Evolutionary conservation across 257 asterid genomes (phyloP).

Genomic region (Rehmannia glutinosa): DNA sequence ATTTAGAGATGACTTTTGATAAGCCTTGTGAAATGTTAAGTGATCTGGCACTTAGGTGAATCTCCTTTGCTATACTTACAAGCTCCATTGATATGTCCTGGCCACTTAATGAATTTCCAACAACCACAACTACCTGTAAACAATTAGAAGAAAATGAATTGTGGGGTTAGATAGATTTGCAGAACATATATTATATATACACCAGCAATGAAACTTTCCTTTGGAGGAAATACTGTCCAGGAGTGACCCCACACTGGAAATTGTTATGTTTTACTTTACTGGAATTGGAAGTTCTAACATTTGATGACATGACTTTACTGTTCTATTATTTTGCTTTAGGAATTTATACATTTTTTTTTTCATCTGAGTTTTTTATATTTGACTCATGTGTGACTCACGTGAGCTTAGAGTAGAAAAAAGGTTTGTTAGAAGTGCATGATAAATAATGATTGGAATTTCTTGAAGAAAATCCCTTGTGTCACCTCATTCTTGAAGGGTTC

Average conservation of each 20-base stretch:
- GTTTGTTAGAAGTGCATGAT: neutral
- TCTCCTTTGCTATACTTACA: conserved; percentile 67
- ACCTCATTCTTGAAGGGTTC: conserved; percentile 80
- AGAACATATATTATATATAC: neutral
- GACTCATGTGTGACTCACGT: too few species aligned
- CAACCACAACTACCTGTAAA: conserved; percentile 75
- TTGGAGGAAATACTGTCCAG: conserved; percentile 20
- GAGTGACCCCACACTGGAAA: conserved; percentile 9
- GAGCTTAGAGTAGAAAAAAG: too few species aligned
- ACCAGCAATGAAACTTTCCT: conserved; percentile 24
- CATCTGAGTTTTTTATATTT: too few species aligned
- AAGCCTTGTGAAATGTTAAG: conserved; percentile 54
- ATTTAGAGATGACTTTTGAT: conserved; percentile 60
- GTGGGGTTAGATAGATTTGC: neutral
- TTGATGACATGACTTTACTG: neutral
- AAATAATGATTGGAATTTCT: neutral
- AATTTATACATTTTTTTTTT: too few species aligned
- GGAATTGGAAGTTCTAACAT: neutral
- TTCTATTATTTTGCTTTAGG: neutral
- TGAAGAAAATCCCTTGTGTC: neutral
- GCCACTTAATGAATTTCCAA: conserved; percentile 83
- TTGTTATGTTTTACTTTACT: neutral
- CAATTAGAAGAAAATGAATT: neutral
- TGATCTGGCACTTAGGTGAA: conserved; percentile 60
- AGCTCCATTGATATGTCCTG: conserved; percentile 86